Conservation (phyloP, 352 stramenopile genomes). For the Globisporangium cylindrosporum region DNA sequence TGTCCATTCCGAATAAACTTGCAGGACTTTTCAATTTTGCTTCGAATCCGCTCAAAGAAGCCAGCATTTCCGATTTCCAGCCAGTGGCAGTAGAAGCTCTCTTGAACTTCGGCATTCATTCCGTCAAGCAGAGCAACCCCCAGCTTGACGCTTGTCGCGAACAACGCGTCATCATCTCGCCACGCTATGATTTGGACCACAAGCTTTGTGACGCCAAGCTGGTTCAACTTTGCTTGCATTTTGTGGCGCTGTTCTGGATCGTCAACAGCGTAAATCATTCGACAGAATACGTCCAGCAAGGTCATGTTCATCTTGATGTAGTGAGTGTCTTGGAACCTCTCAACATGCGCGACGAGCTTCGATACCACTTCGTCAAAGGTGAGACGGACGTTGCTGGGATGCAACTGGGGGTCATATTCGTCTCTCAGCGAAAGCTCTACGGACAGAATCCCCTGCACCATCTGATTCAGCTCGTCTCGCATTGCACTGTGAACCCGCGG, state of each 20-base stretch:
- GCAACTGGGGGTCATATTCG: slow-evolving; percentile 43
- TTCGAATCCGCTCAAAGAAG: slow-evolving; percentile 55
- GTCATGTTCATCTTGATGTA: slow-evolving; percentile 72
- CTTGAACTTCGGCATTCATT: slow-evolving; percentile 78
- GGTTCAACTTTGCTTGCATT: slow-evolving; percentile 71
- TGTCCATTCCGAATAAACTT: slow-evolving; percentile 33
- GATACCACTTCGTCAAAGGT: slow-evolving; percentile 69
- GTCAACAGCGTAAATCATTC: slow-evolving; percentile 68
- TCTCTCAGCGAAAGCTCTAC: slow-evolving; percentile 44
- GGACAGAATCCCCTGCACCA: slow-evolving; percentile 63
- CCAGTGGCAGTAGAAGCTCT: slow-evolving; percentile 60
- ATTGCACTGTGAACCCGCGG: slow-evolving; percentile 41
- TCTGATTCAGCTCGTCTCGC: slow-evolving; percentile 67
- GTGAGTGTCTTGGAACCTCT: slow-evolving; percentile 45
- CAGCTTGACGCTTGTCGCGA: slow-evolving; percentile 55
- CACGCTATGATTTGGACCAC: slow-evolving; percentile 60
- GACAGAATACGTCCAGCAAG: slow-evolving; percentile 65
- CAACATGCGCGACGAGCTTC: slow-evolving; percentile 58
- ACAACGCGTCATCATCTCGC: slow-evolving; percentile 51
- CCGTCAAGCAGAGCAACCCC: slow-evolving; percentile 66
- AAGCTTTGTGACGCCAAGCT: slow-evolving; percentile 57
- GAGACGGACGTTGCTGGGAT: slow-evolving; percentile 38
- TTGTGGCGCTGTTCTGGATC: slow-evolving; percentile 41
- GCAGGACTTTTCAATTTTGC: slow-evolving; percentile 45
- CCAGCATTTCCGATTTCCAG: slow-evolving; percentile 23